Evolutionary conservation across 495 filamentous ascomycete species (phyloP), one percentile per base, ranked within the genome.

Genomic region (Pyrenopolyporus hunteri): DNA sequence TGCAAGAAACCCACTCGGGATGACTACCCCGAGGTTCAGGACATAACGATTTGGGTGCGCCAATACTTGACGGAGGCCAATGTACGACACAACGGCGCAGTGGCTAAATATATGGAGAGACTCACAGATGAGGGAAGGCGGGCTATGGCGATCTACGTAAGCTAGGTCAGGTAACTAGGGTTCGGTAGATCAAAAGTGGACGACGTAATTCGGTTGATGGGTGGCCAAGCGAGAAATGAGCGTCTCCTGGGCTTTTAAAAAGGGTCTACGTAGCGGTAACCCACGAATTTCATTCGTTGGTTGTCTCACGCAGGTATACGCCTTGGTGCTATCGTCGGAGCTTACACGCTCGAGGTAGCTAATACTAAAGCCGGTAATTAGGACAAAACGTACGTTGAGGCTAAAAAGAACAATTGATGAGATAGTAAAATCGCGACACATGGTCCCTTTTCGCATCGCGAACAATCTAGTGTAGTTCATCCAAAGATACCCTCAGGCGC

Each of bases 1-100:
- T 91, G 93, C 73, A 89, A 88, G 71, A 83, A 85, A 45, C 63
- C 72, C 0, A 58, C 80, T 6, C 80, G 78, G 50, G 93, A 96
- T 69, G 86, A 89, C 14, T 96, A 87, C 82, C 89, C 92, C 26
- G 87, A 95, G 49, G 87, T 93, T 6, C 78, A 78, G 6, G 89
- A 95, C 69, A 84, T 95, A 13, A 89, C 88, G 74, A 69, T 67
- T 20, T 97, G 92, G 92, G 90, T 93, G 2, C 82, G 87, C 17
- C 71, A 81, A 66, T 91, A 89, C 70, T 63, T 94, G 63, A 85
- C 83, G 72, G 71, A 74, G 20, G 77, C 78, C 10, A 78, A 81
- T 57, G 49, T 67, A 55, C 69, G 73, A 11, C 77, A 76, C 51
- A 70, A 67, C 49, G 78, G 78, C 0, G 69, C 68, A 4, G 61